phyloP scores from a whole-genome alignment of 495 filamentous ascomycete genomes.

The Aspergillus nidulans region DNA sequence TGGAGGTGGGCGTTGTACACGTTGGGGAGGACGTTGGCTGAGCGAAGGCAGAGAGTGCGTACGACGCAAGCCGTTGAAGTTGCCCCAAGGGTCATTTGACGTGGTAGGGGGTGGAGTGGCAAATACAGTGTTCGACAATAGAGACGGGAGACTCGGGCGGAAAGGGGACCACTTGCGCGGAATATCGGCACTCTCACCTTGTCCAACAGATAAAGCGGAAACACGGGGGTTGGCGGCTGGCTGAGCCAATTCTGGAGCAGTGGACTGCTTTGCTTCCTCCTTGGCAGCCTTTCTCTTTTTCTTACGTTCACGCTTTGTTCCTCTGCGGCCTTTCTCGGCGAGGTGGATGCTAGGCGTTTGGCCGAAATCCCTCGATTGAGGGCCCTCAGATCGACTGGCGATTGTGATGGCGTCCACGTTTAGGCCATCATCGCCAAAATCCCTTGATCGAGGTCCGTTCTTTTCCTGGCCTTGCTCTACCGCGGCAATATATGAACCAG shows the following conservation, averaged over 20 bases:
- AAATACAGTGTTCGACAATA: conserved; percentile 65
- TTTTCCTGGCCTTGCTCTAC: conserved; percentile 17
- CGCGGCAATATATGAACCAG: conserved; percentile 32
- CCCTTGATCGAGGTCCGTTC: conserved; percentile 26
- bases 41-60: conserved; percentile 72
- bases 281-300: conserved; percentile 29
- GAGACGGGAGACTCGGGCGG: conserved; percentile 51
- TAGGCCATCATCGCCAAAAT: conserved; percentile 13
- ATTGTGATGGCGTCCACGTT: neutral
- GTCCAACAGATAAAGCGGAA: neutral
- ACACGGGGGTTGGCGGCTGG: conserved; percentile 3
- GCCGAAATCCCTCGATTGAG: conserved; percentile 27
- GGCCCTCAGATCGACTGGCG: conserved; percentile 14
- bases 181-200: conserved; percentile 14
- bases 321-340: conserved; percentile 17
- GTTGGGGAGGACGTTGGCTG: conserved; percentile 37
- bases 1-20: conserved; percentile 41
- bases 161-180: conserved; percentile 31
- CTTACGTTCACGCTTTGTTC: conserved; percentile 28
- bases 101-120: conserved; percentile 31
- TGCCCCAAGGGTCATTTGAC: conserved; percentile 26
- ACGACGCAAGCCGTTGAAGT: conserved; percentile 61
- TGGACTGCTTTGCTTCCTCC: conserved; percentile 6
- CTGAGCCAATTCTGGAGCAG: neutral
- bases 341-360: conserved; percentile 10